A percentile compares a stretch with the other conserved stretches of the same genome.
These are phyloP conservation scores for Sphaerosporella brunnea DNA, from an alignment of 495 filamentous ascomycete genomes.

Conservation along the genomic window DNA sequence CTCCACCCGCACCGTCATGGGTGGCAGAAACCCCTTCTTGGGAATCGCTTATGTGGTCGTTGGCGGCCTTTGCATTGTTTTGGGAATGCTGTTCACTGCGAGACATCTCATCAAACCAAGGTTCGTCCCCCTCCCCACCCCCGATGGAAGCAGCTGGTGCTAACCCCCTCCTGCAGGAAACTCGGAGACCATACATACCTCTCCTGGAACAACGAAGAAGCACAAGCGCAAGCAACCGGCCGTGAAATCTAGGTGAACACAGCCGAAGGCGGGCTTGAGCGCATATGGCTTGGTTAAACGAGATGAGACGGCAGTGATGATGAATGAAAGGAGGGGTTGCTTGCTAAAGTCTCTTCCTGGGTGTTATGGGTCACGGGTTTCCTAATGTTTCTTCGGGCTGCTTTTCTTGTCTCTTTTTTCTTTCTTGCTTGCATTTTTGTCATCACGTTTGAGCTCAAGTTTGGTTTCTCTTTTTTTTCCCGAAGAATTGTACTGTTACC, in stretches of 20 bases:
- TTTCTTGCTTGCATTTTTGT: no score
- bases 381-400: constrained; percentile 12
- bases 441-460: no score
- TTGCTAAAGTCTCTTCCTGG: no score
- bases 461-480: constrained; percentile 1
- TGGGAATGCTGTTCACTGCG: constrained; percentile 73
- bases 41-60: constrained; percentile 93
- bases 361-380: constrained; percentile 13
- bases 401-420: constrained; percentile 15
- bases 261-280: neutral
- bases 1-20: constrained; percentile 83
- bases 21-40: constrained; percentile 87
- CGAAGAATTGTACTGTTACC: constrained; percentile 3
- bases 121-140: constrained; percentile 32
- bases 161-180: constrained; percentile 41
- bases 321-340: no score
- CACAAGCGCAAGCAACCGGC: neutral
- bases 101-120: constrained; percentile 79
- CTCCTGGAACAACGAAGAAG: constrained; percentile 81
- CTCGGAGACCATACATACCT: constrained; percentile 94
- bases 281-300: neutral
- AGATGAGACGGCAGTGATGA: no score
- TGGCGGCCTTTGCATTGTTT: constrained; percentile 74
- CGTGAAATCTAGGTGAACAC: constrained; percentile 1
- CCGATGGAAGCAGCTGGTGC: neutral